Evolutionary conservation across 805 yeast genomes (phyloP), one percentile per base, ranked within the genome.

Genomic region (Jamesozyma lodderae): DNA sequence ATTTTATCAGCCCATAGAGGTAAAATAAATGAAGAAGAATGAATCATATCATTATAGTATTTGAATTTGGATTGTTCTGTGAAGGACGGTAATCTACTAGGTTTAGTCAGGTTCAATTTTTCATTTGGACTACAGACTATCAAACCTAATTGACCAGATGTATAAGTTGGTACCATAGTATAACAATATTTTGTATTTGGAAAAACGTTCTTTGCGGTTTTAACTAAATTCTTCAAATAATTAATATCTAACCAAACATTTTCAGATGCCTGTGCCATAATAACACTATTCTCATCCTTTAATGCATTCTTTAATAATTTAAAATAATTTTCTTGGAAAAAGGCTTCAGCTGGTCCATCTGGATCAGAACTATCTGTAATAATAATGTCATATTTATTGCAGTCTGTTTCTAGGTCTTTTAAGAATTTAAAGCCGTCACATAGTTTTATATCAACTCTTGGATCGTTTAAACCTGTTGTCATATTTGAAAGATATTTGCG

Each of bases 351-450:
- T 5, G 96, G 96, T 3, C 92, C 96, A 51, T 87, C 96, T 1
- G 96, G 96, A 60, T 87, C 96, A 2, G 94, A 81, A 2, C 95
- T 83, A 59, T 87, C 96, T 14, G 95, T 83, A 43, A 87, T 85
- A 42, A 87, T 83, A 23, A 88, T 79, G 59, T 87, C 96, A 55
- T 69, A 87, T 47, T 73, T 73, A 7, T 54, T 49, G 31, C 66
- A 62, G 17, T 57, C 51, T 6, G 44, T 44, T 3, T 33, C 41
- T 9, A 56, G 39, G 10, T 65, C 69, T 42, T 76, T 69, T 47
- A 87, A 68, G 57, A 63, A 87, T 60, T 84, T 69, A 66, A 87
- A 87, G 2, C 96, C 96, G 63, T 87, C 96, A 38, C 77, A 75
- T 36, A 87, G 68, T 38, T 75, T 68, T 10, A 87, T 73, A 23